Percentiles rank a stretch among this genome's conserved stretches.
Evolutionary conservation across 495 filamentous ascomycete genomes (phyloP).

Genomic region (Xylaria venustula): DNA sequence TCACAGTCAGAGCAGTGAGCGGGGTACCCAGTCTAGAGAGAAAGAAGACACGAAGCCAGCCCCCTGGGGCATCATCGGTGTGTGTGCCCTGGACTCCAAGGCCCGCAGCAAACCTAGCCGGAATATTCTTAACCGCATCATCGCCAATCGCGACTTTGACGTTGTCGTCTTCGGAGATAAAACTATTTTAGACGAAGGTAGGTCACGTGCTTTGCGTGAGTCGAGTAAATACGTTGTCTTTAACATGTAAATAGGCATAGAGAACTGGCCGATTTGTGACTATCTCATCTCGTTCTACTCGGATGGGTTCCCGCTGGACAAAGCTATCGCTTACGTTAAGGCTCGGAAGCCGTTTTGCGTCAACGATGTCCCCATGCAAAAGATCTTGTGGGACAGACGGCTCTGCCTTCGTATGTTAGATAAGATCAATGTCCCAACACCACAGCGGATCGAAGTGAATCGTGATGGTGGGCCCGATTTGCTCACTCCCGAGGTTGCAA

Average conservation of each 20-base stretch:
- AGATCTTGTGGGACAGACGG: conserved; percentile 93
- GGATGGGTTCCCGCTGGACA: conserved; percentile 94
- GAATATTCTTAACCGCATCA: conserved; percentile 89
- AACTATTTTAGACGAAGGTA: conserved; percentile 89
- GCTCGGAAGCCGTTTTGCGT: conserved; percentile 93
- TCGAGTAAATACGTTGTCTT: background rate
- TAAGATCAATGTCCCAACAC: conserved; percentile 82
- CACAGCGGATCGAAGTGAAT: conserved; percentile 86
- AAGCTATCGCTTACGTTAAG: conserved; percentile 90
- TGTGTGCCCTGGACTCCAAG: conserved; percentile 94
- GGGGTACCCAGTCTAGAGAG: conserved; percentile 40
- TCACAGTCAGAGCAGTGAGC: conserved; percentile 60
- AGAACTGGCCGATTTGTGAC: conserved; percentile 78
- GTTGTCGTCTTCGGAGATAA: conserved; percentile 98
- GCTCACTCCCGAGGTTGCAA: conserved; percentile 70
- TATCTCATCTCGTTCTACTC: conserved; percentile 98
- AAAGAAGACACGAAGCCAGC: conserved; percentile 52
- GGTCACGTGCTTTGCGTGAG: conserved; percentile 19
- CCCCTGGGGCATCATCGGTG: conserved; percentile 68
- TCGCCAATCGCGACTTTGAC: conserved; percentile 89
- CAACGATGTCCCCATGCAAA: conserved; percentile 98
- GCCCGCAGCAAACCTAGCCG: conserved; percentile 93
- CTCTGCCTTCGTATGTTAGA: conserved; percentile 86
- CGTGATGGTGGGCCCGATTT: conserved; percentile 87
- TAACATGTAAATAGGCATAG: conserved; percentile 50